Conservation (phyloP, 2,329 filamentous ascomycete genomes). For the Penicillium expansum region DNA sequence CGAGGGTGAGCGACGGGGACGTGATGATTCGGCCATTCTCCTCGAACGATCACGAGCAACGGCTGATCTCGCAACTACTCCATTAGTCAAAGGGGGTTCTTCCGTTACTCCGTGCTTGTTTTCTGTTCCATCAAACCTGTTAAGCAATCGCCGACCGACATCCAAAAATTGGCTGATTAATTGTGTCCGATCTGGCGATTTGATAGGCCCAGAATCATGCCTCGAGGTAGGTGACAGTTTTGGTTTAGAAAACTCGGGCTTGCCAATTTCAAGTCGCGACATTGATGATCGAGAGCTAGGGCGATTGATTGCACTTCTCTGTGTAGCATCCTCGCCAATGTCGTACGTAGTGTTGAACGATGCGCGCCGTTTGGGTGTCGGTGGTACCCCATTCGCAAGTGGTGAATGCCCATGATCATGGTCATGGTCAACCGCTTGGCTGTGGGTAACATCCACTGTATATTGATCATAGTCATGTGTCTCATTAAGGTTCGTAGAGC, state of each 20-base stretch:
- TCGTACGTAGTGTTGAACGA: slow-evolving; percentile 56
- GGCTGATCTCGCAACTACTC: slow-evolving; percentile 28
- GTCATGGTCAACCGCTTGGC: slow-evolving; percentile 19
- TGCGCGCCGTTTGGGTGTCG: slow-evolving; percentile 45
- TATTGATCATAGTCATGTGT: slow-evolving; percentile 29
- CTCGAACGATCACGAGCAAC: slow-evolving; percentile 32
- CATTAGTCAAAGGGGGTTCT: slow-evolving; percentile 22
- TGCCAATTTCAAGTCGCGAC: slow-evolving; percentile 42
- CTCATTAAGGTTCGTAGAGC: slow-evolving; percentile 38
- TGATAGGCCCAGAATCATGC: slow-evolving; percentile 9
- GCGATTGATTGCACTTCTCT: slow-evolving; percentile 36
- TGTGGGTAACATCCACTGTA: slow-evolving; percentile 25
- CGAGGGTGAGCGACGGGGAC: slow-evolving; percentile 16
- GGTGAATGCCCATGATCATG: slow-evolving; percentile 18
- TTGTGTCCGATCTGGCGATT: slow-evolving; percentile 36
- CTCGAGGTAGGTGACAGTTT: slow-evolving; percentile 19
- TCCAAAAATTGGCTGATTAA: slow-evolving; percentile 41
- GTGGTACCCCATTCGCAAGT: slow-evolving; percentile 30
- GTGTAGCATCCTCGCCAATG: slow-evolving; percentile 53
- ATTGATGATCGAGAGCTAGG: slow-evolving; percentile 46
- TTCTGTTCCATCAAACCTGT: slow-evolving; percentile 30
- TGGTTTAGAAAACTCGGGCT: slow-evolving; percentile 33
- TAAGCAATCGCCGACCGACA: slow-evolving; percentile 38
- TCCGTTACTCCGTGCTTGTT: slow-evolving; percentile 16
- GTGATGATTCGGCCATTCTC: slow-evolving; percentile 25